Percentiles rank a stretch among this genome's conserved stretches.
These are phyloP conservation scores for Aspergillus clavatus DNA, from an alignment of 2,329 filamentous ascomycete species.

Conservation along the genomic window DNA sequence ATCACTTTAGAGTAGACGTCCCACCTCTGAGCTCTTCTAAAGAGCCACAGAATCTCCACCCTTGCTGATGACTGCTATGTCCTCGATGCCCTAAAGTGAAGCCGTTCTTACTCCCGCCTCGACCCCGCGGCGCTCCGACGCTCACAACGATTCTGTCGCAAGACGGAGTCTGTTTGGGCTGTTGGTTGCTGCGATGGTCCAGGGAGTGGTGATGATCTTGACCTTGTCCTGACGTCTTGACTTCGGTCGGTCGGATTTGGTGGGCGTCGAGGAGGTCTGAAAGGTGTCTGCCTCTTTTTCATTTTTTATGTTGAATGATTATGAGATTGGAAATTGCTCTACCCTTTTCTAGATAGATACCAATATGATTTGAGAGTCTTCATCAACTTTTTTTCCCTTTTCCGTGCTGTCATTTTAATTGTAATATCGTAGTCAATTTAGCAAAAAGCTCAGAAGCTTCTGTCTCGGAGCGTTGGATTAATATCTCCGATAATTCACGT, in stretches of 20 bases:
- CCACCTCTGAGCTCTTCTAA: conserved; percentile 86
- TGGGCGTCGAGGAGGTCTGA: conserved; percentile 90
- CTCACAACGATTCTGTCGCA: conserved; percentile 16
- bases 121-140: conserved; percentile 16
- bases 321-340: conserved; percentile 2
- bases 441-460: too few relatives aligned
- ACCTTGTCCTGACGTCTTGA: conserved; percentile 66
- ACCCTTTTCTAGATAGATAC: background rate
- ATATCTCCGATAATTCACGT: too few relatives aligned
- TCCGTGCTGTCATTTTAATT: too few relatives aligned
- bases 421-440: too few relatives aligned
- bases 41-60: conserved; percentile 87
- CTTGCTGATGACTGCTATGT: conserved; percentile 86
- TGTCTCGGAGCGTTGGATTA: too few relatives aligned
- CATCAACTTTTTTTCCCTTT: too few relatives aligned
- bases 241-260: conserved; percentile 72
- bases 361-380: background rate
- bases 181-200: conserved; percentile 50
- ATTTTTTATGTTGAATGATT: conserved; percentile 41
- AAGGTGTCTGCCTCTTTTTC: conserved; percentile 58
- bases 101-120: conserved; percentile 52
- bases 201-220: conserved; percentile 95
- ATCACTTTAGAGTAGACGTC: conserved; percentile 98
- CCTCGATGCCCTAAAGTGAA: conserved; percentile 89
- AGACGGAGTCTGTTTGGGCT: conserved; percentile 35